Evolutionary conservation across 2,329 filamentous ascomycete species (phyloP), one percentile per base, ranked within the genome.

Genomic region (Cytospora piceae): DNA sequence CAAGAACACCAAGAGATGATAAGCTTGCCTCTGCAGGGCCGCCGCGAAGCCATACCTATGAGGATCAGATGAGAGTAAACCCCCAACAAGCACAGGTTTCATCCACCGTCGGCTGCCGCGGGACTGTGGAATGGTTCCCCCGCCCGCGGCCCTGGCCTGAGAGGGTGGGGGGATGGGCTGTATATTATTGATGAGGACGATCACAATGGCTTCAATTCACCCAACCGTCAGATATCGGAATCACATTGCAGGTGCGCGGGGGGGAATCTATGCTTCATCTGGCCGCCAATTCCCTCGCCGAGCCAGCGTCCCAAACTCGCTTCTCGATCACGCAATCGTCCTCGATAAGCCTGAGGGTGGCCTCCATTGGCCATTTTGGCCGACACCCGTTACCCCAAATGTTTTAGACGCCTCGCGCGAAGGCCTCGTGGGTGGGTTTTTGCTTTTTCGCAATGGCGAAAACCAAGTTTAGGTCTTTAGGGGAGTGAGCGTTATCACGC

Each of bases 281-380:
- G 53, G 53, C 39, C 27, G 34, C 20, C 27, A 12, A 15, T 49
- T 57, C 29, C 54, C 49, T 67, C 58, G 34, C 54, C 61, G 39
- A 49, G 34, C 27, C 46, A 60, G 52, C 42, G 32, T 34, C 58
- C 54, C 65, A 51, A 54, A 37, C 49, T 59, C 65, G 29, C 46
- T 54, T 52, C 37, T 27, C 31, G 31, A 65, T 67, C 66, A 64
- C 60, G 66, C 66, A 64, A 55, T 65, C 20, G 27, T 56, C 58
- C 49, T 64, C 56, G 66, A 67, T 65, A 58, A 60, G 54, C 31
- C 7, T 17, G 17, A 34, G 51, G 58, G 46, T 37, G 12, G 34
- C 32, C 51, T 62, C 58, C 63, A 55, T 61, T 65, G 37, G 63
- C 52, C 27, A 24, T 14, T 8, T 51, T 12, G 32, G 20, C 2